Evolutionary conservation across 2,329 filamentous ascomycete species (phyloP).

Genomic region (Colletotrichum sp.): DNA sequence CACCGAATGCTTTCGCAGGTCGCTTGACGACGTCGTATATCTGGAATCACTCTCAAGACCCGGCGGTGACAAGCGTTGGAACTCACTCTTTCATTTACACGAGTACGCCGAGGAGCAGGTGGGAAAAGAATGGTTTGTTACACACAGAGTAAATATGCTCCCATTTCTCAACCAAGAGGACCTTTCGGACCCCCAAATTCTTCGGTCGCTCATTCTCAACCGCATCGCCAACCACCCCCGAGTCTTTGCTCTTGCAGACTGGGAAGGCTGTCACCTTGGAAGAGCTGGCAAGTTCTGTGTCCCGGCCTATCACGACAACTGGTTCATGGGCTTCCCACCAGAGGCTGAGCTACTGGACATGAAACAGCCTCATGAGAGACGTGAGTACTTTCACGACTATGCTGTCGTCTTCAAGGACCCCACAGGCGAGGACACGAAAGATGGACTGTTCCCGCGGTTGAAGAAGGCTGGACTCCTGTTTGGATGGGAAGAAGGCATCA

Average conservation of each 20-base stretch:
- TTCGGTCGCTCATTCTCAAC: not conserved
- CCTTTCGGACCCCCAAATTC: not conserved
- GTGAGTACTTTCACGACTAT: not conserved
- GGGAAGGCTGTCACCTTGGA: not conserved
- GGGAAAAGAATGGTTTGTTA: not conserved
- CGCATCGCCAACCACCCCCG: not conserved
- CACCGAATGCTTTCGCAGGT: not conserved
- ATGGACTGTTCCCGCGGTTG: not conserved
- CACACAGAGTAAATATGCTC: not conserved
- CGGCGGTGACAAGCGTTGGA: not conserved
- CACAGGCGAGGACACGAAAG: not conserved
- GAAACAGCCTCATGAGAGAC: not conserved
- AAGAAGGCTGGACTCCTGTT: not conserved
- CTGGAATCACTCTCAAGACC: not conserved
- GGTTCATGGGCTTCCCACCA: conserved; percentile 7
- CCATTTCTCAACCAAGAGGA: not conserved
- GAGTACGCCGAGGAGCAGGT: not conserved
- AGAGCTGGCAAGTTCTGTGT: not conserved
- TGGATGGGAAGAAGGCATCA: conserved; percentile 6
- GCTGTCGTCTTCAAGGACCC: not conserved
- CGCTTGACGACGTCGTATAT: not conserved
- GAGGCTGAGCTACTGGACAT: not conserved
- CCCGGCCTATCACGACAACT: not conserved
- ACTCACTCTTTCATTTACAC: not conserved
- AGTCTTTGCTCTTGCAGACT: not conserved